phyloP scores from a whole-genome alignment of 176 grass and related monocot genomes.

The Aegilops bicornis region DNA sequence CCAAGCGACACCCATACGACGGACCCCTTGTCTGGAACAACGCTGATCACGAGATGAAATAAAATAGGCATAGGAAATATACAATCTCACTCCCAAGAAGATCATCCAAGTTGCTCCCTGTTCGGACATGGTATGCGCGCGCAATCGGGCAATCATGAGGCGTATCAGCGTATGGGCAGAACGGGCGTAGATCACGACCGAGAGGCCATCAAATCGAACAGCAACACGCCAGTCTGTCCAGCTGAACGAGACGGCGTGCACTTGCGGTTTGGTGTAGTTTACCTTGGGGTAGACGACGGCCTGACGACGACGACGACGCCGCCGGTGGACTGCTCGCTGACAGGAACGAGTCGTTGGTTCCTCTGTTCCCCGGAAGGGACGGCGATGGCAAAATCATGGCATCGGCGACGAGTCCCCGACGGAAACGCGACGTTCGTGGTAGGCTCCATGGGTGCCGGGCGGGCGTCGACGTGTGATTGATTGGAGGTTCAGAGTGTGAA shows the following conservation, averaged over 20 bases:
- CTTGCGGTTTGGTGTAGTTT: neutral
- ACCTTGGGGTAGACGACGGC: neutral
- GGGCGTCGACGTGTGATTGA: neutral
- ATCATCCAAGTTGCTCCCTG: neutral
- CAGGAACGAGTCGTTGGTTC: neutral
- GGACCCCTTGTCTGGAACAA: neutral
- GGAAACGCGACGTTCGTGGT: neutral
- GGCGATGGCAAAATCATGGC: neutral
- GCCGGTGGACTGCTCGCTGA: neutral
- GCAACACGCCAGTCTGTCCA: neutral
- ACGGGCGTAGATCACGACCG: neutral
- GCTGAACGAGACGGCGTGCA: neutral
- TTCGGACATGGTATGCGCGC: neutral
- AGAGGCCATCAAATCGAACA: neutral
- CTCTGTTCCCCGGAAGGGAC: conserved; percentile 1
- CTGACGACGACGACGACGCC: neutral
- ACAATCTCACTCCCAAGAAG: neutral
- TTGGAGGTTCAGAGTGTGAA: neutral
- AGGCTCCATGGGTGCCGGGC: neutral
- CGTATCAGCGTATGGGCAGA: conserved; percentile 19
- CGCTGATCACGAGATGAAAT: neutral
- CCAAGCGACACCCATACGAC: conserved; percentile 7
- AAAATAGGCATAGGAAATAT: neutral
- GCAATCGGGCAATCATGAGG: neutral
- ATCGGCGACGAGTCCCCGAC: neutral